These are phyloP conservation scores for Phaeosphaeriaceae sp. DNA, from an alignment of 2,329 filamentous ascomycete species.

Conservation along the genomic window DNA sequence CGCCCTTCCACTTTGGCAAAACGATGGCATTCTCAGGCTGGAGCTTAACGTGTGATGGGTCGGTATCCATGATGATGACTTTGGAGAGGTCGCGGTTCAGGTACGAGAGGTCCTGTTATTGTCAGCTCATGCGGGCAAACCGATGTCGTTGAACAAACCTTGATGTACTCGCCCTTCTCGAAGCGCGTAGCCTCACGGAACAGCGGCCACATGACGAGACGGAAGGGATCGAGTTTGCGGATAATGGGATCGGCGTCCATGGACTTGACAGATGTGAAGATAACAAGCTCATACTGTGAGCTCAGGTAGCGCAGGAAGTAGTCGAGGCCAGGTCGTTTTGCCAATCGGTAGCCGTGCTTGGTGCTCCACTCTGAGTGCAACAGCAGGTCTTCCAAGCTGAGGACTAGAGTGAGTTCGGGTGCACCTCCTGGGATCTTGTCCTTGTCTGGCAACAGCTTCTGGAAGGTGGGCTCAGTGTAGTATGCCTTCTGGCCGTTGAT, in stretches of 20 bases:
- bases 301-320: constrained; percentile 97
- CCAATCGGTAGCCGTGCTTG: constrained; percentile 92
- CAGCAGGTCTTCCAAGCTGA: constrained; percentile 91
- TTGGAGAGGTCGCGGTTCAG: constrained; percentile 95
- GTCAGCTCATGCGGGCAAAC: constrained; percentile 17
- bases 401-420: constrained; percentile 88
- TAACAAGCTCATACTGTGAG: constrained; percentile 96
- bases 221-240: constrained; percentile 92
- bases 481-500: constrained; percentile 80
- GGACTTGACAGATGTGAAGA: constrained; percentile 90
- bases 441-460: constrained; percentile 85
- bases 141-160: constrained; percentile 63
- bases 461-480: constrained; percentile 95
- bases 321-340: constrained; percentile 93
- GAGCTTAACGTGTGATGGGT: constrained; percentile 78
- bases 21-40: constrained; percentile 98
- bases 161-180: constrained; percentile 93
- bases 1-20: constrained; percentile 86
- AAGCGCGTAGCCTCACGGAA: constrained; percentile 98
- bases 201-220: constrained; percentile 92
- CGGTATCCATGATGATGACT: constrained; percentile 92
- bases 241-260: constrained; percentile 86
- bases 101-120: constrained; percentile 84
- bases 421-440: constrained; percentile 65
- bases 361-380: constrained; percentile 94